Base-by-base conservation (phyloP, 2,329 filamentous ascomycete genomes). In the Aspergillus sp. region DNA sequence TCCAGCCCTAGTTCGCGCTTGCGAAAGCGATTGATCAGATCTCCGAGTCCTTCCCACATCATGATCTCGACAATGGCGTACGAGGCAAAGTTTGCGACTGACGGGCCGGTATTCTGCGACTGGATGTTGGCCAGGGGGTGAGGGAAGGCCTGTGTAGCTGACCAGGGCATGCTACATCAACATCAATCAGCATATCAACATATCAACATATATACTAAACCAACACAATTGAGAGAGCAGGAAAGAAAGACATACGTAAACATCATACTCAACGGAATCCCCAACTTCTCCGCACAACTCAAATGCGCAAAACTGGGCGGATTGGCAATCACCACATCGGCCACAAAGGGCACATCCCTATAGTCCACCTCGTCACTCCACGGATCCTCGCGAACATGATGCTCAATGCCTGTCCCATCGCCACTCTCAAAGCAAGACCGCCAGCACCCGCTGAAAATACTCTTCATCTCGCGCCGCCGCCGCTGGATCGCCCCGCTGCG, bases 31-130 rank as follows among this genome's bases (percentile, higher is more conserved):
- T 98, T 97, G 69, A 97, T 93, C 5, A 97, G 80, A 72, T 97
- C 93, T 38, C 93, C 93, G 4, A 96, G 77, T 0, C 91, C 92
- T 74, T 96, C 91, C 91, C 91, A 96, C 11, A 92, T 93, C 81
- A 96, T 86, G 84, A 96, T 90, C 64, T 96, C 92, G 2, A 96
- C 89, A 18, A 96, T 78, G 0, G 88, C 86, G 66, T 96, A 96
- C 0, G 89, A 90, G 56, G 96, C 81, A 68, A 90, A 93, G 65
- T 95, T 96, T 1, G 90, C 89, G 57, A 91, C 82, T n/a, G 84
- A 84, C 5, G 85, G 81, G 65, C 95, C 90, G 1, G 89, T 88
- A 64, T 91, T 91, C 0, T 87, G 85, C 1, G 85, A 86, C 61
- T 90, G 84, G 56, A 96, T 87, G 62, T 95, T 93, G 0, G 91